phyloP scores from a whole-genome alignment of 1,284 basidiomycete genomes.

The Moesziomyces sp. region DNA sequence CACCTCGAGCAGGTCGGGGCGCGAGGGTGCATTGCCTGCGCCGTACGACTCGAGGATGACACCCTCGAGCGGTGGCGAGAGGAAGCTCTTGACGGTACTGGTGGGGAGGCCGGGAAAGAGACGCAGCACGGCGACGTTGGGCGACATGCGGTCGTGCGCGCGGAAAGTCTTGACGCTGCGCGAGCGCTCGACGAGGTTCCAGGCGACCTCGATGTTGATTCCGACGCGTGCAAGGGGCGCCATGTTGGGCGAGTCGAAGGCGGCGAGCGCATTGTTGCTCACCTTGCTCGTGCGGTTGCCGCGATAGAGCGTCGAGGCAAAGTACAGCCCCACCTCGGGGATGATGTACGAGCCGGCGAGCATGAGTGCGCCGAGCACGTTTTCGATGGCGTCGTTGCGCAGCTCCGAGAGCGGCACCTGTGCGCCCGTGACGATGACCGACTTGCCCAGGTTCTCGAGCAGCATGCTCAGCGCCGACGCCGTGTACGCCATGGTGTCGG shows the following conservation, averaged over 20 bases:
- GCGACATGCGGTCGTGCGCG: constrained; percentile 74
- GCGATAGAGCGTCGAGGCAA: constrained; percentile 85
- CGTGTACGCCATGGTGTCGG: constrained; percentile 72
- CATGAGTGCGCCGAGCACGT: constrained; percentile 79
- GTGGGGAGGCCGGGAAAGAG: constrained; percentile 83
- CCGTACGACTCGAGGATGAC: constrained; percentile 90
- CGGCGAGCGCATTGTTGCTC: constrained; percentile 85
- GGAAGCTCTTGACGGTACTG: constrained; percentile 57
- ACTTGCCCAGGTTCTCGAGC: constrained; percentile 89
- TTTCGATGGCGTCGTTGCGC: constrained; percentile 77
- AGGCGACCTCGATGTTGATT: constrained; percentile 76
- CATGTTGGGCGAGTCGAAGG: constrained; percentile 88
- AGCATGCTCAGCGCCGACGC: constrained; percentile 75
- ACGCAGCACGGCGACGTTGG: constrained; percentile 69
- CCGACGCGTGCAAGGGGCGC: constrained; percentile 84
- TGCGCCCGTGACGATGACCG: constrained; percentile 85
- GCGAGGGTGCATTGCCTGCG: constrained; percentile 74
- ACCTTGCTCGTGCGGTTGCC: constrained; percentile 83
- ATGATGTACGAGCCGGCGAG: constrained; percentile 90
- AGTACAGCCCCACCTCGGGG: constrained; percentile 82
- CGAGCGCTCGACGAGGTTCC: constrained; percentile 73
- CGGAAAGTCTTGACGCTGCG: constrained; percentile 79
- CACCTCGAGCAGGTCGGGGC: constrained; percentile 70
- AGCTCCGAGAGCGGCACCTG: constrained; percentile 90
- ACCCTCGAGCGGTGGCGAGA: constrained; percentile 58